A percentile compares a stretch with the other conserved stretches of the same genome.
Conservation (phyloP, 2,329 filamentous ascomycete species). For the Phialemoniopsis sp. region DNA sequence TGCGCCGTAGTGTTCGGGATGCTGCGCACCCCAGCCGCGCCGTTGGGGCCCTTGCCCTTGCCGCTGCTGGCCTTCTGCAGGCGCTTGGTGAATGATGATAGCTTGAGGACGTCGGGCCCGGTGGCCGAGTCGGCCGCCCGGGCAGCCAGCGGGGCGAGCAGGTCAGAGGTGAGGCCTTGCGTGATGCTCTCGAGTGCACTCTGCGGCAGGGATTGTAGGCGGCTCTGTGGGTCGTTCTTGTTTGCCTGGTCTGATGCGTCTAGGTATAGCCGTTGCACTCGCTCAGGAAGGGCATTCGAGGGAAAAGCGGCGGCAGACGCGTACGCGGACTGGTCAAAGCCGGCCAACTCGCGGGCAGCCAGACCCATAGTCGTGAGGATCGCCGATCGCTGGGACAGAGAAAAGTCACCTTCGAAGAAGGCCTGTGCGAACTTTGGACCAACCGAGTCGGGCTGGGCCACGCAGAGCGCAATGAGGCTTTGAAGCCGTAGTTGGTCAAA, state of each 20-base stretch:
- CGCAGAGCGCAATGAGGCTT: slow-evolving; percentile 75
- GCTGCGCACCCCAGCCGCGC: slow-evolving; percentile 37
- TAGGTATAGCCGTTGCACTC: slow-evolving; percentile 69
- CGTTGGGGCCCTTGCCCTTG: slow-evolving; percentile 20
- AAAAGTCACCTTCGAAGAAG: slow-evolving; percentile 91
- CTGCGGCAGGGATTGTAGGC: slow-evolving; percentile 46
- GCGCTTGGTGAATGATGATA: slow-evolving; percentile 81
- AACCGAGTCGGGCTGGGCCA: slow-evolving; percentile 73
- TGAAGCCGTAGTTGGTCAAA: slow-evolving; percentile 76
- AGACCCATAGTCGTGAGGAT: slow-evolving; percentile 81
- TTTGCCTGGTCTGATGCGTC: slow-evolving; percentile 17
- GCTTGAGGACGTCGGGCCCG: slow-evolving; percentile 80
- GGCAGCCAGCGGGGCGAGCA: slow-evolving; percentile 79
- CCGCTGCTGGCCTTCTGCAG: slow-evolving; percentile 59
- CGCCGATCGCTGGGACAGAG: slow-evolving; percentile 75
- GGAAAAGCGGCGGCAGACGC: slow-evolving; percentile 60
- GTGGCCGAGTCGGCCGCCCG: slow-evolving; percentile 74
- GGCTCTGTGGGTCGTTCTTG: slow-evolving; percentile 4
- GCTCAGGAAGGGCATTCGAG: slow-evolving; percentile 72
- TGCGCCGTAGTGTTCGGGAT: slow-evolving; percentile 76
- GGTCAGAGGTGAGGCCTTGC: slow-evolving; percentile 61
- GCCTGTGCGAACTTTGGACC: slow-evolving; percentile 79
- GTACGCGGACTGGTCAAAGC: slow-evolving; percentile 57
- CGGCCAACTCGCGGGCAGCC: slow-evolving; percentile 78
- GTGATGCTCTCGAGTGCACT: slow-evolving; percentile 67